phyloP scores from a whole-genome alignment of 1,284 basidiomycete genomes.

The Dichomitus squalens region DNA sequence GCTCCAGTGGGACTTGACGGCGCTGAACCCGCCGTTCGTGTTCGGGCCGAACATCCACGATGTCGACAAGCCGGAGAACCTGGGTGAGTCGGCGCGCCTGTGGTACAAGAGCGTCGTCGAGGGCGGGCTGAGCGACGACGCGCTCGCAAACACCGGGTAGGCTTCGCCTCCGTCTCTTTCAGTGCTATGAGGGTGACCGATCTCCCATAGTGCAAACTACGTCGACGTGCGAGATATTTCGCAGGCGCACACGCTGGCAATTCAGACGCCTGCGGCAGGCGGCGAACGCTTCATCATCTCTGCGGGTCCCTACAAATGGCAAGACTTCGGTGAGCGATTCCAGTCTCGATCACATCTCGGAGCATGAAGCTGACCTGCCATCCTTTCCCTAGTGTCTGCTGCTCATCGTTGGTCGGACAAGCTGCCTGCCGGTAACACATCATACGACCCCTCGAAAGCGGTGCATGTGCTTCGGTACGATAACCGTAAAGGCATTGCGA shows the following conservation, averaged over 20 bases:
- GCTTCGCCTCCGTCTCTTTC: background rate
- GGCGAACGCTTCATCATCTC: constrained; percentile 60
- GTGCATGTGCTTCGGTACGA: constrained; percentile 34
- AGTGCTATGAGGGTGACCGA: background rate
- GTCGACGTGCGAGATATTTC: constrained; percentile 69
- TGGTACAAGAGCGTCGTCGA: constrained; percentile 38
- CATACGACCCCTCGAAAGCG: constrained; percentile 30
- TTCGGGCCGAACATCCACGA: constrained; percentile 52
- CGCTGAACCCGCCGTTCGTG: constrained; percentile 61
- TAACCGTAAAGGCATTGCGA: constrained; percentile 41
- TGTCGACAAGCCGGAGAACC: constrained; percentile 41
- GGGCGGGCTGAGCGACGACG: constrained; percentile 21
- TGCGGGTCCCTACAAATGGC: constrained; percentile 37
- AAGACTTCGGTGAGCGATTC: constrained; percentile 32
- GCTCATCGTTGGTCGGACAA: constrained; percentile 20
- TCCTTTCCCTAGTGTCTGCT: constrained; percentile 7
- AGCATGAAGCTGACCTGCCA: background rate
- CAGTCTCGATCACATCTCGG: background rate
- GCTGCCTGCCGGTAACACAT: constrained; percentile 25
- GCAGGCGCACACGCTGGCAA: constrained; percentile 55
- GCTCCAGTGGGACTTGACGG: constrained; percentile 55
- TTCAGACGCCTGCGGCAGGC: constrained; percentile 56
- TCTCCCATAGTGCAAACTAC: constrained; percentile 32
- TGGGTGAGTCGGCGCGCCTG: constrained; percentile 54
- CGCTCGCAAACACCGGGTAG: constrained; percentile 5